Base-by-base conservation (phyloP, 2,329 filamentous ascomycete species). In the Aspergillus ochraceoroseus region DNA sequence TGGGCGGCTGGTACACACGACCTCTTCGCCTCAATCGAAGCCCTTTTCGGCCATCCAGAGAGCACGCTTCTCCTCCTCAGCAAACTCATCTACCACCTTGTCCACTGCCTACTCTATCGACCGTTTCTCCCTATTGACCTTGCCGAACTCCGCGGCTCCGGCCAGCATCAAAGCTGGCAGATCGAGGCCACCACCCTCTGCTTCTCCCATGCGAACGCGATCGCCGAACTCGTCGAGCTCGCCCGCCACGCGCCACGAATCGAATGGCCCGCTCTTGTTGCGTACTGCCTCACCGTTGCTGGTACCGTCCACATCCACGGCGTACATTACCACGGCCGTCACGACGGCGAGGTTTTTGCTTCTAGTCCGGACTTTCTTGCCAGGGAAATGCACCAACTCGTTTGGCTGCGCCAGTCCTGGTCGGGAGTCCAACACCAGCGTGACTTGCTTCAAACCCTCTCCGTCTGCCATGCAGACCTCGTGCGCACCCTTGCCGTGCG, bases 141-240 rank as follows among this genome's bases (percentile, higher is more conserved):
- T 3, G 78, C 83, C 15, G 87, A 94, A 60, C 75, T 94, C 5
- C 79, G 85, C 8, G 84, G 85, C 9, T 83, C 78, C 0, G 85
- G 85, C 1, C 87, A 94, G 55, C 85, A 94, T 52, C 87, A 94
- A 59, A 89, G 85, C 18, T 94, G 87, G 87, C 87, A 94, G 59
- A 90, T 94, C 32, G 86, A 94, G 59, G 86, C 87, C 0, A 94
- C 87, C 0, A 90, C 92, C 55, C 75, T 90, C 58, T 94, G 87
- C 63, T 92, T 82, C 59, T 69, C 89, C 12, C 87, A 94, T 51
- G 87, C 87, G 4, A 94, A 94, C 56, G 86, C 87, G 4, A 89
- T 94, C 36, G 81, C 85, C 1, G 87, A 94, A 56, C 68, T 94
- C 2, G 82, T 88, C 3, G 84, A 90, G 57, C 76, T 89, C 11